phyloP scores from a whole-genome alignment of 2,329 filamentous ascomycete genomes.

The Gremmenia infestans region DNA sequence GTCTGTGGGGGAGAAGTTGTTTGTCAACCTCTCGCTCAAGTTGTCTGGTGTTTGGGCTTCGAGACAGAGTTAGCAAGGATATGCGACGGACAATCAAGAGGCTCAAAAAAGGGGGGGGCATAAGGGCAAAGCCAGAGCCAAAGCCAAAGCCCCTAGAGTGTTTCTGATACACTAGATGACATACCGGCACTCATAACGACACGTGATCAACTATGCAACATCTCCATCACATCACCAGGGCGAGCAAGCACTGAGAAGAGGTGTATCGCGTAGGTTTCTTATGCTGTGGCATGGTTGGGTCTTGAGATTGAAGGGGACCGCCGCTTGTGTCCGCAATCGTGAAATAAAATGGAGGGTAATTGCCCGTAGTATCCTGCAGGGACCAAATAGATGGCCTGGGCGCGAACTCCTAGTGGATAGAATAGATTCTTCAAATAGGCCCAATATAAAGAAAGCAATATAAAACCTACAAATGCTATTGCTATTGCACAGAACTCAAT shows the following conservation, averaged over 20 bases:
- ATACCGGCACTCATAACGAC: background rate
- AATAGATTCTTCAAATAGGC: constrained; percentile 4
- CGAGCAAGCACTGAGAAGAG: background rate
- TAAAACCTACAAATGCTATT: too few species aligned
- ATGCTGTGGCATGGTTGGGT: background rate
- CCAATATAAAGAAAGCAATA: background rate
- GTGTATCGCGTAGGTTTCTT: background rate
- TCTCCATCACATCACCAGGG: background rate
- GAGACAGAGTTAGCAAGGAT: constrained; percentile 23
- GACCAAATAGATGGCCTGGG: constrained; percentile 13
- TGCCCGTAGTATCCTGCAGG: constrained; percentile 10
- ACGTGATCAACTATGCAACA: background rate
- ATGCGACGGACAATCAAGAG: constrained; percentile 1
- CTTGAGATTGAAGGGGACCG: background rate
- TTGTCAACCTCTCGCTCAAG: constrained; percentile 24
- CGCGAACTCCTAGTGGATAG: constrained; percentile 8
- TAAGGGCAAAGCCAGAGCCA: background rate
- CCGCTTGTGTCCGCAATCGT: background rate
- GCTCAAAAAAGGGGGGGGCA: background rate
- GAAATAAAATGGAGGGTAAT: constrained; percentile 2
- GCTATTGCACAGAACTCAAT: background rate
- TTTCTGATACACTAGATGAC: background rate
- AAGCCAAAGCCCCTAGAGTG: background rate
- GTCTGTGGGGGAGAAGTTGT: constrained; percentile 23
- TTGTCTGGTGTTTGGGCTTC: constrained; percentile 25